Percentiles rank a stretch among this genome's conserved stretches.
phyloP scores from a whole-genome alignment of 169 alveolate genomes.

The Neospora caninum region DNA sequence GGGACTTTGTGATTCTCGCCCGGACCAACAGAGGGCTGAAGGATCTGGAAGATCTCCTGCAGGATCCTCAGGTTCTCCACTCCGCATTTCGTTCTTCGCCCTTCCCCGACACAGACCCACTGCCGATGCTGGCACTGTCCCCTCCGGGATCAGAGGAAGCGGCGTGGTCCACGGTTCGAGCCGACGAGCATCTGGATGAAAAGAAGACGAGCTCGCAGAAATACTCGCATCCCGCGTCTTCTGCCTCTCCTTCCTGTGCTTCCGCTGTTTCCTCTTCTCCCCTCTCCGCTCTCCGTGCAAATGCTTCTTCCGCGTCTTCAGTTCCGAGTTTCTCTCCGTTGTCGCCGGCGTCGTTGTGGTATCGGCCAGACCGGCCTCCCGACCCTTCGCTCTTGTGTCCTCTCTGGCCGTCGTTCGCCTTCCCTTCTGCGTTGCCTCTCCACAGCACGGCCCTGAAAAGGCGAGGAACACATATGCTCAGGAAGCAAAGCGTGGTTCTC shows the following conservation, averaged over 20 bases:
- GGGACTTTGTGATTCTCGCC: slow-evolving; percentile 81
- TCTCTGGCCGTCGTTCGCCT: background rate
- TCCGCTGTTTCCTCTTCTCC: no score
- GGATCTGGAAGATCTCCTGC: slow-evolving; percentile 70
- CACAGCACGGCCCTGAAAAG: slow-evolving; percentile 29
- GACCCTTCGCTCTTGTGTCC: slow-evolving; percentile 53
- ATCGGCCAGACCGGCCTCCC: slow-evolving; percentile 38
- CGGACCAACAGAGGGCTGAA: slow-evolving; percentile 75
- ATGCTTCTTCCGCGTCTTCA: slow-evolving; percentile 17
- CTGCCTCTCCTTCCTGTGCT: no score
- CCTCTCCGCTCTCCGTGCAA: no score
- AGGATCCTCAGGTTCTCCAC: slow-evolving; percentile 66
- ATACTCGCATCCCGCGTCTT: no score
- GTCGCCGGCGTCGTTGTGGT: slow-evolving; percentile 19
- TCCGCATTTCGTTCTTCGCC: slow-evolving; percentile 5
- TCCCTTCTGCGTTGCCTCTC: slow-evolving; percentile 48
- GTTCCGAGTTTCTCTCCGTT: background rate
- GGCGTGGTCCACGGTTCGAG: no score
- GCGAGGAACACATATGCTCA: slow-evolving; percentile 49
- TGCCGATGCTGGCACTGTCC: background rate
- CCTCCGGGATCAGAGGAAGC: background rate
- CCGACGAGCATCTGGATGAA: no score
- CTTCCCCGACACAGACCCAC: background rate
- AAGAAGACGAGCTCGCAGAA: no score
- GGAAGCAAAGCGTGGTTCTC: slow-evolving; percentile 51